These are phyloP conservation scores for Geum urbanum DNA, from an alignment of 306 rosid species.

Conservation along the genomic window DNA sequence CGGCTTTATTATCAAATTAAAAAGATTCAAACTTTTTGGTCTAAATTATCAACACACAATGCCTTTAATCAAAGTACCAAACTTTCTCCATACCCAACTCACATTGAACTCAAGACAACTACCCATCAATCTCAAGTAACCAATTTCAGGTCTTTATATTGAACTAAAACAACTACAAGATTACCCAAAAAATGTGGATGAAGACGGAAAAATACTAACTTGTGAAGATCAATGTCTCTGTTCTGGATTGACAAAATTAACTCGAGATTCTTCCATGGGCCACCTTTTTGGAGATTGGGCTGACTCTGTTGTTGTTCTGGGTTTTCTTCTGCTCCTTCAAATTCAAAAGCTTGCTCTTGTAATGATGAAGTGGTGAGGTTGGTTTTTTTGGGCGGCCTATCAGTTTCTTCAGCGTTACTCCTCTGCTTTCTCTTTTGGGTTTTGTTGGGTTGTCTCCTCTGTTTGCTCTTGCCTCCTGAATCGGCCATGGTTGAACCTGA, in stretches of 20 bases:
- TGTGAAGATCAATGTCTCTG: constrained; percentile 45
- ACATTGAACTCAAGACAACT: not conserved
- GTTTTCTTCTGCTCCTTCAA: not conserved
- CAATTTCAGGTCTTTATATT: too few relatives aligned
- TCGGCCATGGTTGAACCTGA: constrained; percentile 21
- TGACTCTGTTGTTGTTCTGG: too few relatives aligned
- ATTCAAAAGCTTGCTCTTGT: constrained; percentile 6
- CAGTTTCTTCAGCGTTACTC: constrained; percentile 13
- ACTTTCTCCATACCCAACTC: not conserved
- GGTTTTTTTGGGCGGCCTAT: constrained; percentile 33
- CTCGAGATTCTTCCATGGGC: constrained; percentile 71
- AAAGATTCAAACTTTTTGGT: not conserved
- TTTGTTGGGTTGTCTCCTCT: constrained; percentile 19
- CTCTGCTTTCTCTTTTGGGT: constrained; percentile 45
- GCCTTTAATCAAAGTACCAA: not conserved
- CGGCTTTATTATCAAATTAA: too few relatives aligned
- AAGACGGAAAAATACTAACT: constrained; percentile 35
- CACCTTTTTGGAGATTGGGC: constrained; percentile 6
- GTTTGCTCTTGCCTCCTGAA: constrained; percentile 24
- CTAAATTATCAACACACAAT: too few relatives aligned
- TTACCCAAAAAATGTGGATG: not conserved
- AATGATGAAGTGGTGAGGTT: constrained; percentile 26
- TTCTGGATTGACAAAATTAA: constrained; percentile 58
- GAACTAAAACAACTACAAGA: not conserved
- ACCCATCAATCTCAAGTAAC: too few relatives aligned